Evolutionary conservation across 2,329 filamentous ascomycete species (phyloP).

Genomic region (Fusarium domesticum): DNA sequence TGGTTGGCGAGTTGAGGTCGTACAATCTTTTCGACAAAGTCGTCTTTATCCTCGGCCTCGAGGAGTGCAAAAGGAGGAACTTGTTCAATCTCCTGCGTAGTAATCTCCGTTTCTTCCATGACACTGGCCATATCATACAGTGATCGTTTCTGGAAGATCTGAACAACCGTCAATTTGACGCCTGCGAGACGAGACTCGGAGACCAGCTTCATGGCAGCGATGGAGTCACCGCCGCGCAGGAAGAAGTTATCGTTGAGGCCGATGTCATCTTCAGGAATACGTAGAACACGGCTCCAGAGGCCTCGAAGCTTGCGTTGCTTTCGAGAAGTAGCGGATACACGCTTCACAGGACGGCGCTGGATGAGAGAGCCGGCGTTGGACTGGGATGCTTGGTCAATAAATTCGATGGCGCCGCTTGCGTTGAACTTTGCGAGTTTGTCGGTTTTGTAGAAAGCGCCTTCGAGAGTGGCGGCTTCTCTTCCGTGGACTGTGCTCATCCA

Average conservation of each 20-base stretch:
- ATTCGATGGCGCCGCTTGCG: constrained; percentile 29
- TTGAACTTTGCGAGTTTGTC: constrained; percentile 40
- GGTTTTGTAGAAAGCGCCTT: constrained; percentile 38
- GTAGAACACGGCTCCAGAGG: constrained; percentile 49
- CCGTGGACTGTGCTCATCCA: constrained; percentile 29
- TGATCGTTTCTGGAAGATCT: constrained; percentile 51
- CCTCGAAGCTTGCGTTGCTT: constrained; percentile 44
- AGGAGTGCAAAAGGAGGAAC: constrained; percentile 53
- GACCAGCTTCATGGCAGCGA: constrained; percentile 60
- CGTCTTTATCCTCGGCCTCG: constrained; percentile 36
- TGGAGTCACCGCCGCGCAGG: constrained; percentile 58
- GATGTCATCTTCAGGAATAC: constrained; percentile 44
- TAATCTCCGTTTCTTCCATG: constrained; percentile 37
- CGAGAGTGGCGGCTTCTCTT: neutral
- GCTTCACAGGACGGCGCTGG: constrained; percentile 21
- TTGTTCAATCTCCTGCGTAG: constrained; percentile 19
- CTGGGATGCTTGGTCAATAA: constrained; percentile 25
- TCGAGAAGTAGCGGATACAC: constrained; percentile 38
- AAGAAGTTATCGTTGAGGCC: constrained; percentile 58
- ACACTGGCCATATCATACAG: constrained; percentile 53
- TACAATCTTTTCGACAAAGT: constrained; percentile 48
- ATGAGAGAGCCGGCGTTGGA: constrained; percentile 7
- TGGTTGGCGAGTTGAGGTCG: constrained; percentile 50
- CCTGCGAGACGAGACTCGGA: constrained; percentile 50
- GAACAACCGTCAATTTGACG: constrained; percentile 50